Percentiles rank a stretch among this genome's conserved stretches.
phyloP scores from a whole-genome alignment of 495 filamentous ascomycete species.

The Penicillium samsonianum region DNA sequence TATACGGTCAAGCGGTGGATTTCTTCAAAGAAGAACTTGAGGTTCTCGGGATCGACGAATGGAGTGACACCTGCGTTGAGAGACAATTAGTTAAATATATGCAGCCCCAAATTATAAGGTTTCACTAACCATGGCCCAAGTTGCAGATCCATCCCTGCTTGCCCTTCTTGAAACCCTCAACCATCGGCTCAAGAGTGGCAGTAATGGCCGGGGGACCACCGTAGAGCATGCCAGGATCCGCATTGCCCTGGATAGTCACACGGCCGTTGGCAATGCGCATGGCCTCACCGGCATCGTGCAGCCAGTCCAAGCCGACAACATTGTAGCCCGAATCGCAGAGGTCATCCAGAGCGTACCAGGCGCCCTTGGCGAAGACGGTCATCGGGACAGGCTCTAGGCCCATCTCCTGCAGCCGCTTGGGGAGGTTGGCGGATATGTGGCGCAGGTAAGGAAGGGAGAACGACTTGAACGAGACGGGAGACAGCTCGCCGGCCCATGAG shows the following conservation, averaged over 20 bases:
- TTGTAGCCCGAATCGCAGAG: constrained; percentile 88
- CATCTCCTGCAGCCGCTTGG: constrained; percentile 67
- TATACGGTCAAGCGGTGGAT: constrained; percentile 64
- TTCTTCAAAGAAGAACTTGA: constrained; percentile 92
- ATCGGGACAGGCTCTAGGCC: constrained; percentile 82
- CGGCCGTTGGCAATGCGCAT: constrained; percentile 72
- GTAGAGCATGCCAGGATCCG: constrained; percentile 91
- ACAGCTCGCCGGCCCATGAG: constrained; percentile 95
- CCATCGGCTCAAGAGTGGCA: constrained; percentile 76
- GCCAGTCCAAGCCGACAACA: constrained; percentile 92
- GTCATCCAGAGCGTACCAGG: constrained; percentile 92
- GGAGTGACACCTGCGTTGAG: constrained; percentile 74
- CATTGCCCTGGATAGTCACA: constrained; percentile 88
- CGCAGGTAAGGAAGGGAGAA: constrained; percentile 86
- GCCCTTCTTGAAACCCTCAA: constrained; percentile 80
- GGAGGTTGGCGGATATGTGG: constrained; percentile 78
- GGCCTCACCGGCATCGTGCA: constrained; percentile 84
- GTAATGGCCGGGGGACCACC: constrained; percentile 80
- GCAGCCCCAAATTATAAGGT: neutral
- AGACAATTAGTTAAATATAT: constrained; percentile 21
- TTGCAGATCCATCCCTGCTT: constrained; percentile 88
- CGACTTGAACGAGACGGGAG: constrained; percentile 74
- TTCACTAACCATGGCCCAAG: constrained; percentile 76
- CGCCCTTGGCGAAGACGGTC: constrained; percentile 99
- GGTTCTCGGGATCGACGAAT: constrained; percentile 85